Conservation (phyloP, 768 basidiomycete species). For the Pluteus cervinus region DNA sequence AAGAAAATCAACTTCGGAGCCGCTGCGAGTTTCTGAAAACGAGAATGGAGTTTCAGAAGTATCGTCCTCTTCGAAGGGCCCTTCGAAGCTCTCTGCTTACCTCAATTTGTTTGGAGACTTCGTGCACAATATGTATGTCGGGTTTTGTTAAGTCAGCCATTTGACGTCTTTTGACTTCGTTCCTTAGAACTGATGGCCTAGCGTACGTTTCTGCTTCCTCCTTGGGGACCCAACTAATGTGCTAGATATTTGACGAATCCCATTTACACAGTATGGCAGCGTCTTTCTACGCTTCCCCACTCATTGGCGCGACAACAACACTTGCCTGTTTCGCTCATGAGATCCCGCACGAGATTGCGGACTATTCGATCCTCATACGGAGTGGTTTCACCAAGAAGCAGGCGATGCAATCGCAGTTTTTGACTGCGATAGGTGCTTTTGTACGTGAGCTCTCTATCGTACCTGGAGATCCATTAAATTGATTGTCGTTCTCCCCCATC, state of each 20-base stretch:
- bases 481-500: too few species aligned
- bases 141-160: too few species aligned
- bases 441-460: conserved; percentile 55
- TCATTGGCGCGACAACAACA: conserved; percentile 93
- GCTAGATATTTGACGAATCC: too few species aligned
- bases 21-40: too few species aligned
- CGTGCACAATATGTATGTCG: conserved; percentile 93
- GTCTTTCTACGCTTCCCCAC: conserved; percentile 93
- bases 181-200: conserved; percentile 79
- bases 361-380: conserved; percentile 88
- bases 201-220: conserved; percentile 46
- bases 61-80: conserved; percentile 33
- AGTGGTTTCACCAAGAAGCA: conserved; percentile 88
- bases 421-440: conserved; percentile 90
- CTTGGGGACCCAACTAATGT: too few species aligned
- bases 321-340: conserved; percentile 93
- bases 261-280: conserved; percentile 69
- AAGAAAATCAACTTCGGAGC: too few species aligned
- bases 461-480: too few species aligned
- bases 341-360: conserved; percentile 96
- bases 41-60: conserved; percentile 24
- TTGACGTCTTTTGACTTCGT: too few species aligned
- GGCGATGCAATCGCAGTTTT: conserved; percentile 90
- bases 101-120: conserved; percentile 92
- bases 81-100: conserved; percentile 86